phyloP scores from a whole-genome alignment of 1,284 basidiomycete genomes.

The Apiotrichum gamsii region DNA sequence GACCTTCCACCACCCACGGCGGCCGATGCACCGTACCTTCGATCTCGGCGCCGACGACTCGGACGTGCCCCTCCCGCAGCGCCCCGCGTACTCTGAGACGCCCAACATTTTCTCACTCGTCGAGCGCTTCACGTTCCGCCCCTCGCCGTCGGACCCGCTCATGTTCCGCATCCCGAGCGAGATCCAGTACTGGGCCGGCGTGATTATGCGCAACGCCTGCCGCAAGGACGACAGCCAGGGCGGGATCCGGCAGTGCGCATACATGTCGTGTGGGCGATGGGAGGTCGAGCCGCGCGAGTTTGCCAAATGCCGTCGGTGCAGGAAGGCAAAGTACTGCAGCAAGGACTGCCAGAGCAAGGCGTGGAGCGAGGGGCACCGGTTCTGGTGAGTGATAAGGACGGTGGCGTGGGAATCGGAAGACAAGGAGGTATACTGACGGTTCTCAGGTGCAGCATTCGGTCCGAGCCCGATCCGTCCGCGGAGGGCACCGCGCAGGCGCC shows the following conservation, averaged over 20 bases:
- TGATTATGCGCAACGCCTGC: slow-evolving; percentile 99
- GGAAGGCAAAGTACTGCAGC: slow-evolving; percentile 97
- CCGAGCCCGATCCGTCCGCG: slow-evolving; percentile 25
- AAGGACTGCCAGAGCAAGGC: slow-evolving; percentile 96
- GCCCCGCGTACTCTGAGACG: slow-evolving; percentile 45
- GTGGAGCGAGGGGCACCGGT: slow-evolving; percentile 95
- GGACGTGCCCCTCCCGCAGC: slow-evolving; percentile 36
- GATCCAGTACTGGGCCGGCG: slow-evolving; percentile 98
- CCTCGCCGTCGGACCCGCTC: slow-evolving; percentile 69
- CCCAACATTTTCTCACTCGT: slow-evolving; percentile 94
- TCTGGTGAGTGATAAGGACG: slow-evolving; percentile 35
- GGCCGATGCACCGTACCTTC: slow-evolving; percentile 48
- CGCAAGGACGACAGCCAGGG: slow-evolving; percentile 89
- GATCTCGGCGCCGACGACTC: slow-evolving; percentile 29
- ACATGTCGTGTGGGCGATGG: slow-evolving; percentile 96
- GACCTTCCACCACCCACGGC: slow-evolving; percentile 81
- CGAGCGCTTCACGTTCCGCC: slow-evolving; percentile 90
- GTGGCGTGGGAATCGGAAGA: too few species aligned
- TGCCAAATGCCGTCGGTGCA: slow-evolving; percentile 90
- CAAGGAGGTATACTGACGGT: neutral
- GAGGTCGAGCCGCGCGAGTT: slow-evolving; percentile 90
- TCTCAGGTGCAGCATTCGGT: slow-evolving; percentile 27
- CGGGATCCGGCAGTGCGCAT: slow-evolving; percentile 95
- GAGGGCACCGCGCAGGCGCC: slow-evolving; percentile 1
- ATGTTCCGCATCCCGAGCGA: slow-evolving; percentile 73